Conservation (phyloP, 257 asterid genomes). For the Solanum clarkiae region DNA sequence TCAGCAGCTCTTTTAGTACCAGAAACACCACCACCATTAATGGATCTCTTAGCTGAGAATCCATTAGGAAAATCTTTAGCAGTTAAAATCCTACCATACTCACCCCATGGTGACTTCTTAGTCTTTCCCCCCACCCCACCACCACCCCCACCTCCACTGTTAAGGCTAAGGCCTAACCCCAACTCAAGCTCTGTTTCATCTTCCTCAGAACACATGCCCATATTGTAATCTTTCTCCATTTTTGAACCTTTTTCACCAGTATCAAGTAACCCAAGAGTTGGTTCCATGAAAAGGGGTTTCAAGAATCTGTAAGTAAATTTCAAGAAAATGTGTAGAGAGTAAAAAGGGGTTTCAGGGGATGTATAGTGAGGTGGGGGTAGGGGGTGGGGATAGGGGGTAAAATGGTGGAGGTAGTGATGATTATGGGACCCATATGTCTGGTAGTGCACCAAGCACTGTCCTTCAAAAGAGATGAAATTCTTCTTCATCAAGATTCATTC, state of each 20-base stretch:
- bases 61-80: conserved; percentile 59
- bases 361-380: neutral
- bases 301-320: conserved; percentile 1
- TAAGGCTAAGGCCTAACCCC: conserved; percentile 48
- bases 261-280: conserved; percentile 14
- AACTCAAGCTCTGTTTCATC: conserved; percentile 36
- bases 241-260: conserved; percentile 4
- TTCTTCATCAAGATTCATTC: neutral
- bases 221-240: neutral
- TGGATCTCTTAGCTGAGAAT: conserved; percentile 21
- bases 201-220: neutral
- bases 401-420: conserved; percentile 41
- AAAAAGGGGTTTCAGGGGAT: neutral
- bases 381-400: conserved; percentile 2
- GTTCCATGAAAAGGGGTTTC: conserved; percentile 21
- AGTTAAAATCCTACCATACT: conserved; percentile 46
- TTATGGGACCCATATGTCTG: conserved; percentile 45
- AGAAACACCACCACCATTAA: conserved; percentile 22
- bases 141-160: conserved; percentile 4
- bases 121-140: neutral
- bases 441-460: conserved; percentile 31
- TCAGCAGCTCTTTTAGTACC: conserved; percentile 32
- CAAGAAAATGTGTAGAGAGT: neutral
- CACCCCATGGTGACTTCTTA: conserved; percentile 27
- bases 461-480: neutral